Base-by-base conservation (phyloP, 2,329 filamentous ascomycete species). In the Paecilomyces formosus region DNA sequence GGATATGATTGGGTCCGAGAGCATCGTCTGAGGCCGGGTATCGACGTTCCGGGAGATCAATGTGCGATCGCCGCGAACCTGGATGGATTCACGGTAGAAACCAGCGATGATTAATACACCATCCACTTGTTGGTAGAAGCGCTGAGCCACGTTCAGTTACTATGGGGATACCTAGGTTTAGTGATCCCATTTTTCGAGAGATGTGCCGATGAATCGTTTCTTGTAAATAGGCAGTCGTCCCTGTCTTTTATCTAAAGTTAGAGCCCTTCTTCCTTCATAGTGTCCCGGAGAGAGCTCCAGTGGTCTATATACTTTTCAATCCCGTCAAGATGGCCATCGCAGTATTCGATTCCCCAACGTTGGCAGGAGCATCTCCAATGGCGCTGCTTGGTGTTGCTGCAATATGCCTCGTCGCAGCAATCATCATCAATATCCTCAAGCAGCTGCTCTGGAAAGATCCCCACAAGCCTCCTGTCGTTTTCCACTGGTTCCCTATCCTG, bases 381-480 rank as follows among this genome's bases (percentile, higher is more conserved):
- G 9, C n/a, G 5, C 39, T 45, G 15, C 7, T 45, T 8, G 39
- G 39, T 9, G 39, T 18, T n/a, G 15, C 39, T 18, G 39, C 39
- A n/a, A n/a, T 18, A 45, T n/a, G 39, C 6, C 39, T 45, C 15
- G 39, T 45, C n/a, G 39, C n/a, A 3, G 39, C 39, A 18, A 45
- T 45, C n/a, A 8, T 45, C 39, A 45, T 45, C 15, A 45, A 45
- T 45, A 45, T 45, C 39, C 7, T 45, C 15, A 45, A 45, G 39
- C 39, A 45, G n/a, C 6, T 45, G 39, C 39, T 45, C 39, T 45
- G 39, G 39, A 87, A 83, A 76, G 90, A 90, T 65, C 83, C 85
- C 58, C 88, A 90, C 70, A 88, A 90, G 71, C 89, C 89, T 4
- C 89, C 89, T 1, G 66, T 92, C 59, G 88, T 93, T 62, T 93